Evolutionary conservation across 371 early-diverging fungal genomes (phyloP).

Genomic region (Thermomucor indicae-seudaticae): DNA sequence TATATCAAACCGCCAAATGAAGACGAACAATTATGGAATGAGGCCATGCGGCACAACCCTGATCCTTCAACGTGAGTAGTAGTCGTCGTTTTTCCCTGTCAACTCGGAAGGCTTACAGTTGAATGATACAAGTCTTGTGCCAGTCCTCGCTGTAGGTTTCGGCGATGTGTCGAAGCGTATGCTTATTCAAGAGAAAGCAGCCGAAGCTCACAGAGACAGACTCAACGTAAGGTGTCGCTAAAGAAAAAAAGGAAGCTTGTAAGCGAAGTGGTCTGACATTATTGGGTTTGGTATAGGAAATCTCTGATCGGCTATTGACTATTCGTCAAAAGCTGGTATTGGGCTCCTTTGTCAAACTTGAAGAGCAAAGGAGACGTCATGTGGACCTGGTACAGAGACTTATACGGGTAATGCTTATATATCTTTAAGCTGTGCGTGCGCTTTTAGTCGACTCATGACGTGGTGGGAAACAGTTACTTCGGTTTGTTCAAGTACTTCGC

Average conservation of each 20-base stretch:
- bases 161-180: constrained; percentile 82
- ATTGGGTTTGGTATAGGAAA: constrained; percentile 15
- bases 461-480: constrained; percentile 19
- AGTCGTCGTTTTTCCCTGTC: neutral
- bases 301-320: constrained; percentile 21
- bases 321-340: constrained; percentile 26
- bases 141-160: constrained; percentile 88
- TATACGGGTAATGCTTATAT: constrained; percentile 10
- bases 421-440: neutral
- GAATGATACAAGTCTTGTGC: constrained; percentile 64
- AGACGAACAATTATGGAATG: constrained; percentile 71
- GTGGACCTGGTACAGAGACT: constrained; percentile 11
- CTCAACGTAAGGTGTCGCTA: constrained; percentile 10
- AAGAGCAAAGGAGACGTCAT: constrained; percentile 35
- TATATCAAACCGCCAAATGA: constrained; percentile 74
- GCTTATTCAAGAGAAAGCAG: constrained; percentile 65
- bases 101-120: neutral
- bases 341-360: constrained; percentile 26
- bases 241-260: neutral
- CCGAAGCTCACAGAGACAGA: constrained; percentile 28
- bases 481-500: constrained; percentile 19
- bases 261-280: neutral
- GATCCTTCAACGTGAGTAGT: constrained; percentile 68
- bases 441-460: too few relatives aligned
- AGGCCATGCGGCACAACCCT: constrained; percentile 80